These are phyloP conservation scores for Leishmania gerbilli DNA, from an alignment of 208 protist species.

Conservation along the genomic window DNA sequence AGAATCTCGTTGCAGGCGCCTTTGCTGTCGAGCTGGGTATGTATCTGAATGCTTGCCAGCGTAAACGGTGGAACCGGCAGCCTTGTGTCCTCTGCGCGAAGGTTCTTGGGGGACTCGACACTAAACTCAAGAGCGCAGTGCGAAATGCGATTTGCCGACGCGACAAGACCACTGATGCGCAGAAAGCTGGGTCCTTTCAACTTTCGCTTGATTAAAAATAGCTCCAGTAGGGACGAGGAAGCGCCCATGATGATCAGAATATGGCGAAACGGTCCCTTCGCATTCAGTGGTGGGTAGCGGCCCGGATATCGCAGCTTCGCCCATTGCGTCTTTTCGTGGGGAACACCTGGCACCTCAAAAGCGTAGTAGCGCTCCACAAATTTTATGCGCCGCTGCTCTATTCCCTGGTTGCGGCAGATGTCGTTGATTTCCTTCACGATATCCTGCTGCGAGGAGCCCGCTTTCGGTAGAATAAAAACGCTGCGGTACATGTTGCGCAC, in stretches of 20 bases:
- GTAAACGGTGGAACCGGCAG: slow-evolving; percentile 83
- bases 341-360: slow-evolving; percentile 88
- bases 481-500: slow-evolving; percentile 81
- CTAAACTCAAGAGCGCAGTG: slow-evolving; percentile 87
- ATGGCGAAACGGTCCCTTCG: slow-evolving; percentile 51
- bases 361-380: slow-evolving; percentile 93
- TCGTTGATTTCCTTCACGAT: slow-evolving; percentile 86
- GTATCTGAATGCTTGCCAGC: slow-evolving; percentile 87
- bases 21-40: slow-evolving; percentile 84
- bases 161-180: slow-evolving; percentile 42
- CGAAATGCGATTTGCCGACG: slow-evolving; percentile 53
- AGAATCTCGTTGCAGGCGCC: slow-evolving; percentile 91
- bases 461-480: slow-evolving; percentile 77
- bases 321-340: slow-evolving; percentile 82
- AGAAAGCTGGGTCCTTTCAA: slow-evolving; percentile 96
- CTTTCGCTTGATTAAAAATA: slow-evolving; percentile 93
- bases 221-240: slow-evolving; percentile 85
- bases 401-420: slow-evolving; percentile 65
- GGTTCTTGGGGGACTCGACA: slow-evolving; percentile 69
- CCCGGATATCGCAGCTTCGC: slow-evolving; percentile 89
- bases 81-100: slow-evolving; percentile 59
- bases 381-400: slow-evolving; percentile 83
- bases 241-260: slow-evolving; percentile 89
- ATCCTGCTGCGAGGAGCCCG: slow-evolving; percentile 57
- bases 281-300: slow-evolving; percentile 59